Percentiles rank a stretch among this genome's conserved stretches.
phyloP scores from a whole-genome alignment of 2,329 filamentous ascomycete genomes.

The Ascomycota sp. region DNA sequence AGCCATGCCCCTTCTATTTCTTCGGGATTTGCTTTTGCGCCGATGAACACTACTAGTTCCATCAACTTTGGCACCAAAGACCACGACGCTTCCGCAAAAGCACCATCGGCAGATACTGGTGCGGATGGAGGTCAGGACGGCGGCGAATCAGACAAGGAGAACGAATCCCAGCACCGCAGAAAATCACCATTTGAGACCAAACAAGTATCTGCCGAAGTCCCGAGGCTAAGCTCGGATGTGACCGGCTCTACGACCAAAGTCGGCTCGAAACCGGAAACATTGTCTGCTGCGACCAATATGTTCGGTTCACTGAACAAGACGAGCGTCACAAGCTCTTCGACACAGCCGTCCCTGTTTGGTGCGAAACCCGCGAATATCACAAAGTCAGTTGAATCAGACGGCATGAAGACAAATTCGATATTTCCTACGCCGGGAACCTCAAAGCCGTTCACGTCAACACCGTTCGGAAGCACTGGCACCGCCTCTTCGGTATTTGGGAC shows the following conservation, averaged over 20 bases:
- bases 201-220: constrained; percentile 8
- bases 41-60: constrained; percentile 13
- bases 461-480: not conserved
- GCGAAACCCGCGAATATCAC: constrained; percentile 10
- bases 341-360: constrained; percentile 13
- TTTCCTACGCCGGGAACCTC: too few relatives aligned
- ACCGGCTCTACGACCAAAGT: constrained; percentile 8
- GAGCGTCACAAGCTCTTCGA: constrained; percentile 4
- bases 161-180: constrained; percentile 15
- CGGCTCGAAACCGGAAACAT: constrained; percentile 7
- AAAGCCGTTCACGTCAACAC: too few relatives aligned
- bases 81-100: constrained; percentile 9
- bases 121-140: constrained; percentile 12
- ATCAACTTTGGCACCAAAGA: constrained; percentile 16
- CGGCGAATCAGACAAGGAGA: constrained; percentile 22
- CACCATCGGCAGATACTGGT: constrained; percentile 6
- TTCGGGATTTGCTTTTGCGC: constrained; percentile 13
- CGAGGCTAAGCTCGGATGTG: constrained; percentile 6
- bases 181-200: constrained; percentile 13
- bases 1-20: constrained; percentile 9
- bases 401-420: too few relatives aligned
- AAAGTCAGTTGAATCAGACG: constrained; percentile 6
- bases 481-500: constrained; percentile 12
- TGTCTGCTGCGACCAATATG: constrained; percentile 9
- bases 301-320: constrained; percentile 12